Evolutionary conservation across 139 green algal genomes (phyloP), one percentile per base, ranked within the genome.

Genomic region (Tetratostichococcus sp.): DNA sequence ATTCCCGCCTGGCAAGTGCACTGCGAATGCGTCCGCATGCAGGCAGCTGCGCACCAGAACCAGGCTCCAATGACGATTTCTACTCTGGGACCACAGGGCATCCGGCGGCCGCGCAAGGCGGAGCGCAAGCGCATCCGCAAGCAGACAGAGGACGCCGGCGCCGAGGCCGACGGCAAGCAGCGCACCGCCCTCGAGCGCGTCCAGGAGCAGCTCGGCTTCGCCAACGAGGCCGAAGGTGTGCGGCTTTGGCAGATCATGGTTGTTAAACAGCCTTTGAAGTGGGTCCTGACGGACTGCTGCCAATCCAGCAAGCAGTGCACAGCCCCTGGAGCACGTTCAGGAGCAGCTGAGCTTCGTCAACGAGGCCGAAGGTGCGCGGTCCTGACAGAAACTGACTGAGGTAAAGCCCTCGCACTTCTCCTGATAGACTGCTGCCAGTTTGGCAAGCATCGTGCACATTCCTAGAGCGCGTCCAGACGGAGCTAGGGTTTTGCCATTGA

Each of bases 171-270:
- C 68, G 67, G 74, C 77, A 14, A 58, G 22, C 22, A 58, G 0
- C 57, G 34, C 16, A 80, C 75, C 2, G 84, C 87, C 6, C 79
- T 81, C 1, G 79, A 89, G 75, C 74, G 85, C 65, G 77, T 97
- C 58, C 73, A 89, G 74, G 83, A 87, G 33, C 84, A 89, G 31
- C 82, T 97, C 22, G 50, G 50, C 50, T 97, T 97, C 76, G 92
- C 92, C 6, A 21, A 62, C 17, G 79, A 86, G 26, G 84, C 81
- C 25, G 81, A 89, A 43, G 84, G 75, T 87, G 75, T 72, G 69
- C 33, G 30, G 30, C 0, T 39, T 32, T 17, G 3, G 25, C 19
- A 33, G 67, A n/a, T 30, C 30, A 33, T 23, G 67, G 16, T 25
- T 3, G n/a, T n/a, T n/a, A n/a, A n/a, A n/a, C n/a, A n/a, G n/a